phyloP scores from a whole-genome alignment of 306 rosid genomes.

The cucumber (Cucumis sativus) region Cucumber_9930_V3 NC_026655.2:1965501-1966000 shows the following conservation, averaged over 20 bases:
- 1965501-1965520: constrained; percentile 77
- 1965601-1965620: constrained; percentile 25
- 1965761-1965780: constrained; percentile 11
- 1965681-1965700: constrained; percentile 93
- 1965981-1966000: constrained; percentile 63
- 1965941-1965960: constrained; percentile 76
- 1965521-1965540: constrained; percentile 56
- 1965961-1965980: constrained; percentile 95
- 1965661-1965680: constrained; percentile 87
- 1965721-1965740: constrained; percentile 97
- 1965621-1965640: constrained; percentile 91
- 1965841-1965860: constrained; percentile 96
- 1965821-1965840: constrained; percentile 98
- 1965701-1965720: constrained; percentile 98
- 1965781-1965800: not conserved
- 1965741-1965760: constrained; percentile 13
- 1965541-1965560: constrained; percentile 4
- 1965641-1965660: constrained; percentile 92
- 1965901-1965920: constrained; percentile 97
- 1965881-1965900: constrained; percentile 96
- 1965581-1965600: not conserved
- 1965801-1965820: constrained; percentile 29
- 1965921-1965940: constrained; percentile 92
- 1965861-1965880: constrained; percentile 96
- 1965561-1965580: not conserved